Evolutionary conservation across 306 rosid genomes (phyloP), one percentile per base, ranked within the genome.

Genomic region (Mimosa pudica): DNA sequence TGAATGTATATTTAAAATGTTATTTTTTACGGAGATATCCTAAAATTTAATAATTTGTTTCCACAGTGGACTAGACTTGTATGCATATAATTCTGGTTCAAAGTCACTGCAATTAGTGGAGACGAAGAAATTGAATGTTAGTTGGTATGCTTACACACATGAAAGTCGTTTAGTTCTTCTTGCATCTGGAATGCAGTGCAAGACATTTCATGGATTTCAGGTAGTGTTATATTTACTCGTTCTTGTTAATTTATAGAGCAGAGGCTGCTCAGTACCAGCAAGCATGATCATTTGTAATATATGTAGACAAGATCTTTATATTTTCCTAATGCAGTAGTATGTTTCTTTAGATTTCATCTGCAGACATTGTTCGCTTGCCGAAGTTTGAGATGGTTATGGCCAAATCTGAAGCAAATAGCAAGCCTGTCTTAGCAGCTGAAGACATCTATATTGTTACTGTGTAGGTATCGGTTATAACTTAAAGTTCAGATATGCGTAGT

Each of bases 101-200:
- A 93, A 88, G 82, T 93, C 91, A 63, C 86, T 93, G 36, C 92
- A 90, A 36, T 85, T 93, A 89, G 97, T 95, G 66, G 97, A 95
- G 82, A 84, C 94, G 76, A 95, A 86, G 90, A 95, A 87, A 87
- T 46, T 93, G 84, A 90, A 82, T 78, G 98, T 91, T 70, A 91
- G 91, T 88, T 95, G 99, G 94, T 91, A 86, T 84, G 89, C 87
- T 71, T 95, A 95, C 82, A 95, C 99, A 10, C 99, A 95, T 81
- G 99, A 95, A 89, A 95, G 99, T 87, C 98, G 99, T 54, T 81
- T 91, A 92, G 96, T 95, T 84, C 96, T 93, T 87, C 97, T 95
- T 74, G 98, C 99, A 82, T 88, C 96, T 86, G 99, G 99, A 82
- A 91, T 95, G 98, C 99, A 93, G 83, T 90, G 98, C 93, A 95